A percentile compares a stretch with the other conserved stretches of the same genome.
phyloP scores from a whole-genome alignment of 1,139 yeast genomes.

The Hanseniaspora gamundiae region DNA sequence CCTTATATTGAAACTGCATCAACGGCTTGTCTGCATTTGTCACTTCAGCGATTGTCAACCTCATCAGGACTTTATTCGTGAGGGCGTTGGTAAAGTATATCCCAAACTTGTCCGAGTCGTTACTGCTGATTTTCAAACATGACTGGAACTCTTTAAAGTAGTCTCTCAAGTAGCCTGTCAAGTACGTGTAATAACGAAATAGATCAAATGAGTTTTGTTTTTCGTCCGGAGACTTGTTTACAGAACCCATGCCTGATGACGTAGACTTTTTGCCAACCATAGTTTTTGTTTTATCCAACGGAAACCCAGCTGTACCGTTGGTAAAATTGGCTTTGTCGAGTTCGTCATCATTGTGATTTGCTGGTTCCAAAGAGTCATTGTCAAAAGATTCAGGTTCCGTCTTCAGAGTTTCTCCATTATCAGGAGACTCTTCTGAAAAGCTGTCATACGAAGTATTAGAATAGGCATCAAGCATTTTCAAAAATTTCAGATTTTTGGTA shows the following conservation, averaged over 20 bases:
- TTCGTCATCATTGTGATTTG: too few relatives aligned
- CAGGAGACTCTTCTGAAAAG: neutral
- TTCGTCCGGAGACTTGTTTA: too few relatives aligned
- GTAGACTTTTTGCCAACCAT: too few relatives aligned
- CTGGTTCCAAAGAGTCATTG: too few relatives aligned
- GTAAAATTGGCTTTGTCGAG: too few relatives aligned
- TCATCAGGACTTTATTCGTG: slow-evolving; percentile 10
- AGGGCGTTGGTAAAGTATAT: slow-evolving; percentile 13
- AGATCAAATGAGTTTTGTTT: slow-evolving; percentile 15
- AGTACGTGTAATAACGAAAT: slow-evolving; percentile 23
- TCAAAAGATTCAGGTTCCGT: neutral
- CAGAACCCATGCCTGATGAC: too few relatives aligned
- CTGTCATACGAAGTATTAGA: slow-evolving; percentile 20
- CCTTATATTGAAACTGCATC: neutral
- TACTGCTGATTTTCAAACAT: slow-evolving; percentile 14
- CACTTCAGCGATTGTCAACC: neutral
- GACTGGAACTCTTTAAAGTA: slow-evolving; percentile 13
- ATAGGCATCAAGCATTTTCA: slow-evolving; percentile 21
- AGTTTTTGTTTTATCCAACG: too few relatives aligned
- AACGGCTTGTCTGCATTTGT: neutral
- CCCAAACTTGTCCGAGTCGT: slow-evolving; percentile 20
- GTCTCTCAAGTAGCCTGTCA: slow-evolving; percentile 14
- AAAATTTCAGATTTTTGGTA: slow-evolving; percentile 21
- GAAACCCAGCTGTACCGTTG: too few relatives aligned
- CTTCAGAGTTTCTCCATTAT: neutral